Percentiles rank a stretch among this genome's conserved stretches.
phyloP scores from a whole-genome alignment of 2,329 filamentous ascomycete genomes.

The Claviceps pazoutovae region DNA sequence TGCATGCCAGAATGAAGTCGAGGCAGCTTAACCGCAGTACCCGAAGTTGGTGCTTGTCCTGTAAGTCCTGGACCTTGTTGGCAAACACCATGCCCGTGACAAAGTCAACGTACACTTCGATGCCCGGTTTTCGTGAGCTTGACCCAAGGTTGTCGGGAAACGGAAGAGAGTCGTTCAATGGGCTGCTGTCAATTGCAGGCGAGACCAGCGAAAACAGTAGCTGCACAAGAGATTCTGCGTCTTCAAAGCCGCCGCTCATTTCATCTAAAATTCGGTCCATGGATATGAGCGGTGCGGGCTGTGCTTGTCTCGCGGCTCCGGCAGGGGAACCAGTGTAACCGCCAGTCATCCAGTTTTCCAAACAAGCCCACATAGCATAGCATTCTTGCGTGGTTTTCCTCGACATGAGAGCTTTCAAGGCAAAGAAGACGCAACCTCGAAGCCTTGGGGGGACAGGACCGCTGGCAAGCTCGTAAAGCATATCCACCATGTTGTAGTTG shows the following conservation, averaged over 20 bases:
- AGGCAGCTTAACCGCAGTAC: constrained; percentile 69
- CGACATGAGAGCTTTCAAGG: constrained; percentile 60
- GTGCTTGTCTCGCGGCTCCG: constrained; percentile 18
- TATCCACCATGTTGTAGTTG: constrained; percentile 54
- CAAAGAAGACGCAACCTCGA: constrained; percentile 70
- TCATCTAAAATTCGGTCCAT: constrained; percentile 58
- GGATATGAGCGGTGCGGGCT: constrained; percentile 23
- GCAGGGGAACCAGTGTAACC: constrained; percentile 29
- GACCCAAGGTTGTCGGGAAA: constrained; percentile 79
- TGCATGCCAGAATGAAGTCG: constrained; percentile 64
- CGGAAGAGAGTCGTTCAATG: constrained; percentile 60
- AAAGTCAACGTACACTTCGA: constrained; percentile 89
- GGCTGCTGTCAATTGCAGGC: constrained; percentile 46
- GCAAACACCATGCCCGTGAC: constrained; percentile 67
- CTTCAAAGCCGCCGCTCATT: constrained; percentile 67
- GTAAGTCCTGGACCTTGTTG: constrained; percentile 48
- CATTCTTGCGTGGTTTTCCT: constrained; percentile 56
- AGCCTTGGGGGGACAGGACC: constrained; percentile 64
- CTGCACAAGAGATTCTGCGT: constrained; percentile 70
- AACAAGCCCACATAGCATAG: constrained; percentile 61
- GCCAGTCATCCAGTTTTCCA: constrained; percentile 70
- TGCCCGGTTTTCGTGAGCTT: constrained; percentile 61
- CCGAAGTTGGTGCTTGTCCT: constrained; percentile 54
- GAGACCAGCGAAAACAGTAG: constrained; percentile 59
- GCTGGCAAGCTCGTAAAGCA: constrained; percentile 66